Evolutionary conservation across 139 green algal genomes (phyloP), one percentile per base, ranked within the genome.

Genomic region (Chlamydomonas sphaeroides): DNA sequence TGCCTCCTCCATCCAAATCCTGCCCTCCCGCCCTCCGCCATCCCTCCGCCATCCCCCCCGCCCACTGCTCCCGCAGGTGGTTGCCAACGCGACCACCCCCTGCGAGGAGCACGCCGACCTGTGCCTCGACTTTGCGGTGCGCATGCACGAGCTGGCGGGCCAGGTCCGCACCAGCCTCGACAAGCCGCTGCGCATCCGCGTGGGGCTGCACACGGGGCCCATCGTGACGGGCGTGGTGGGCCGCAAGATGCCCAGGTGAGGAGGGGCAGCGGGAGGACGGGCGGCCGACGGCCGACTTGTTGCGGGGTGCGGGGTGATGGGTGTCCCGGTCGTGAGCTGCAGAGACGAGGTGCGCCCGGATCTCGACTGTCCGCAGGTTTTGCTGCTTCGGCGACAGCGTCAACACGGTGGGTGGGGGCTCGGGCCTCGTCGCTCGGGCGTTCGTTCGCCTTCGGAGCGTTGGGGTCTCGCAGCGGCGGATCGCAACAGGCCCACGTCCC

Each of bases 171-270:
- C 42, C 74, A 70, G 61, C 61, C 59, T 82, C 41, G 74, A 61
- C 33, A 30, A 82, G 74, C 35, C 28, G 4, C 15, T 83, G 32
- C 32, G 45, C 48, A 83, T 83, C 63, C 76, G 76, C n/a, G 76
- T 83, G 62, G 76, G 76, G 21, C 66, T 83, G 45, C 76, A 83
- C 63, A 36, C 76, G 25, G 76, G 76, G 10, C 76, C 63, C 21
- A 74, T 89, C 33, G 79, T 86, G 73, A 51, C 65, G 11, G 68
- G 83, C 41, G 80, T 91, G 41, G 87, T 91, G 49, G 87, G 87
- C 41, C 82, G 65, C 28, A 85, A 67, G 28, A 85, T 76, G 70
- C 84, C 73, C n/a, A n/a, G n/a, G n/a, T n/a, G n/a, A n/a, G n/a
- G n/a, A n/a, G n/a, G n/a, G n/a, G n/a, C n/a, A n/a, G n/a, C n/a